Evolutionary conservation across 148 eudicot genomes (phyloP).

Genomic region (Rhododendron henanense): DNA sequence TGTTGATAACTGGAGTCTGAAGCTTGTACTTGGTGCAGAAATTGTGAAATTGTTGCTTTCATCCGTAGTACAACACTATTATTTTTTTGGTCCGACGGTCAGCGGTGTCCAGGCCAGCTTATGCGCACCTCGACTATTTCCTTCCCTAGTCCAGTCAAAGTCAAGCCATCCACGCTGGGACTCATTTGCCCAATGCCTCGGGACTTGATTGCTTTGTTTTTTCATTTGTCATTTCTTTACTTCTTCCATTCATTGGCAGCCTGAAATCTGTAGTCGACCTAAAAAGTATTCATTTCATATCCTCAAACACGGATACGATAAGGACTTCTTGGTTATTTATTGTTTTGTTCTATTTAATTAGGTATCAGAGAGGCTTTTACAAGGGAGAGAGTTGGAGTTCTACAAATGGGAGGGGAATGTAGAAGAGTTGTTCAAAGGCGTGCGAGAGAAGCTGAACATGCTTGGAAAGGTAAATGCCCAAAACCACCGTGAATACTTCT

Average conservation of each 20-base stretch:
- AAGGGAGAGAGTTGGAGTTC: constrained; percentile 60
- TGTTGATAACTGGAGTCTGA: background rate
- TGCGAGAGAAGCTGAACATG: constrained; percentile 68
- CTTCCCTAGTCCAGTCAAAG: background rate
- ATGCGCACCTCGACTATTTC: too few relatives aligned
- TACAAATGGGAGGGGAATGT: constrained; percentile 72
- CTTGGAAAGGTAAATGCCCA: constrained; percentile 57
- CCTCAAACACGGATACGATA: background rate
- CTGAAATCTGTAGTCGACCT: background rate
- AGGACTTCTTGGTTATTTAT: background rate
- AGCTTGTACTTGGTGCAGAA: background rate
- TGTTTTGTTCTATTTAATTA: constrained; percentile 9
- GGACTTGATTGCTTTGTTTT: background rate
- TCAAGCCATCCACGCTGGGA: background rate
- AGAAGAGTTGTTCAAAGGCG: constrained; percentile 56
- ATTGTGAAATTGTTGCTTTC: background rate
- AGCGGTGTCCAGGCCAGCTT: background rate
- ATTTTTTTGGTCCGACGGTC: background rate
- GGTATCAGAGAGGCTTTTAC: constrained; percentile 68
- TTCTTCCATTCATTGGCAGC: background rate
- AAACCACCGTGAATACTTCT: background rate
- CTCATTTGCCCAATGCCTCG: background rate
- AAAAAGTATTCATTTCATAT: background rate
- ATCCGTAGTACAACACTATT: background rate
- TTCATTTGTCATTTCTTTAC: background rate